Evolutionary conservation across 106 monocot species (phyloP).

Genomic region (Phalaenopsis equestris): DNA sequence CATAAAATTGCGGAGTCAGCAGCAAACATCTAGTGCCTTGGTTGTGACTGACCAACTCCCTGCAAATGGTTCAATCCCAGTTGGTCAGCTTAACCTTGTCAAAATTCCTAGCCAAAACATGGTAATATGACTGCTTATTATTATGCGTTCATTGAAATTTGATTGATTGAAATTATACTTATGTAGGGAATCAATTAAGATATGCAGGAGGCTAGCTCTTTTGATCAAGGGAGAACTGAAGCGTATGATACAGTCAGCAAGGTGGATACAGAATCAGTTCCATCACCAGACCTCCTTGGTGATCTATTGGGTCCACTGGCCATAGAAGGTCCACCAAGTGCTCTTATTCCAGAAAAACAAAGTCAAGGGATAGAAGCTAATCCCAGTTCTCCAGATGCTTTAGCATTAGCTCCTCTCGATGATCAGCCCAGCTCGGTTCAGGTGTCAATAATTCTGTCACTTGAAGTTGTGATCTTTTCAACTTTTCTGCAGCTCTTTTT

Average conservation of each 20-base stretch:
- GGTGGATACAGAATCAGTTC: conserved; percentile 35
- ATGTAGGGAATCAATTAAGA: conserved; percentile 7
- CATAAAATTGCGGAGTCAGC: conserved; percentile 80
- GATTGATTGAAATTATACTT: conserved; percentile 3
- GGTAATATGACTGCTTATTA: conserved; percentile 26
- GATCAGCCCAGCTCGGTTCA: conserved; percentile 74
- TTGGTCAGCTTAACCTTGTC: conserved; percentile 57
- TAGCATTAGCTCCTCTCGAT: conserved; percentile 65
- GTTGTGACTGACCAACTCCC: conserved; percentile 81
- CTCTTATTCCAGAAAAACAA: conserved; percentile 29
- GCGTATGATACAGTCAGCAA: conserved; percentile 53
- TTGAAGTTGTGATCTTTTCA: neutral
- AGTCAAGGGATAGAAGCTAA: conserved; percentile 33
- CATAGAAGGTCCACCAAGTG: conserved; percentile 72
- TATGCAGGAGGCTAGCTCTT: conserved; percentile 50
- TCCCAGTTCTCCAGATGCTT: conserved; percentile 34
- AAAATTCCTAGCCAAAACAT: conserved; percentile 64
- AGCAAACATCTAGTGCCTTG: conserved; percentile 84
- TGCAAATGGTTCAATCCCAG: conserved; percentile 54
- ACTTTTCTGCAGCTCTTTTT: neutral
- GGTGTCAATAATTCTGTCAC: conserved; percentile 29
- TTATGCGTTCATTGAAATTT: neutral
- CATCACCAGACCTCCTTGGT: conserved; percentile 71
- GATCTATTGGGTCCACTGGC: conserved; percentile 87
- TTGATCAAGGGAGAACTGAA: conserved; percentile 27